phyloP scores from a whole-genome alignment of 2,329 filamentous ascomycete species.

The Zasmidium citrigriseum region DNA sequence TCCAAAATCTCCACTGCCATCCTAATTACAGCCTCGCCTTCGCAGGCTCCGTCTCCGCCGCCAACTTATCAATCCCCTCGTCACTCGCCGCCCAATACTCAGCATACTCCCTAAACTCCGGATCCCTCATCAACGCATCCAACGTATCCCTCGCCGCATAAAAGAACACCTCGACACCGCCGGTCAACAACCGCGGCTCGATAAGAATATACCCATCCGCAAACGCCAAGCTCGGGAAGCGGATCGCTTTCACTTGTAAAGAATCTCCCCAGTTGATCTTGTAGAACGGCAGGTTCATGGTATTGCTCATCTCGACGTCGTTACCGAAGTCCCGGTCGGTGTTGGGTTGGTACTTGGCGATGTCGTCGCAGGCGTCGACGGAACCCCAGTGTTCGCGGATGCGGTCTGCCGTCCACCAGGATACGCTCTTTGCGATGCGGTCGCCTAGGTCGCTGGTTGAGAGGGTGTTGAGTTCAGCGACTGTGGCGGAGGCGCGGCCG shows the following conservation, averaged over 20 bases:
- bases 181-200: background rate
- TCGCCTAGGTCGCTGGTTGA: constrained; percentile 2
- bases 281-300: constrained; percentile 11
- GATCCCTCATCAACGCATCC: constrained; percentile 11
- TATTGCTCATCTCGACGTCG: constrained; percentile 16
- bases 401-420: constrained; percentile 13
- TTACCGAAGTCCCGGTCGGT: constrained; percentile 17
- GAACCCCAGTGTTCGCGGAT: constrained; percentile 22
- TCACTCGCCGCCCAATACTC: constrained; percentile 11
- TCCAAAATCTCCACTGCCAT: background rate
- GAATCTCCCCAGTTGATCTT: constrained; percentile 13
- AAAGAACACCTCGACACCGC: constrained; percentile 10
- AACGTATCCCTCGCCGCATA: constrained; percentile 8
- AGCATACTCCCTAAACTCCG: constrained; percentile 13
- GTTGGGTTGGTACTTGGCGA: constrained; percentile 12
- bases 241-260: constrained; percentile 2
- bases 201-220: constrained; percentile 13
- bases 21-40: constrained; percentile 4
- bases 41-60: constrained; percentile 2
- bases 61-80: constrained; percentile 3
- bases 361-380: constrained; percentile 10
- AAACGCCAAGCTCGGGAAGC: constrained; percentile 9
- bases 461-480: constrained; percentile 5
- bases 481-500: constrained; percentile 17
- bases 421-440: constrained; percentile 14